phyloP scores from a whole-genome alignment of 768 basidiomycete species.

The Melanogaster broomeanus region DNA sequence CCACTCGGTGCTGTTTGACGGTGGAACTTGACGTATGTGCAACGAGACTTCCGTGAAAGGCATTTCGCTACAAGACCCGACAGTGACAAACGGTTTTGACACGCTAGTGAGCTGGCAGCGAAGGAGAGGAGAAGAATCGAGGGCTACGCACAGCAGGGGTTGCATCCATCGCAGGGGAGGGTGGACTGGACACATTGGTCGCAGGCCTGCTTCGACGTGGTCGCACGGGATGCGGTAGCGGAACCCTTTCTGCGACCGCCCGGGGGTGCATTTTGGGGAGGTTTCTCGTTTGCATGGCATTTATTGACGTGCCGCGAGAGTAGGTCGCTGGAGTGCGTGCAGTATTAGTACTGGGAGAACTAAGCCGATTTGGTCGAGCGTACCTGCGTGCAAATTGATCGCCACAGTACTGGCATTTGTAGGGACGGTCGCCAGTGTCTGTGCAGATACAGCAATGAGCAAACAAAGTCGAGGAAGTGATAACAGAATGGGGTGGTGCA shows the following conservation, averaged over 20 bases:
- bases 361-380: conserved; percentile 8
- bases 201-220: conserved; percentile 81
- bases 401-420: conserved; percentile 85
- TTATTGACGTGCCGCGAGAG: conserved; percentile 87
- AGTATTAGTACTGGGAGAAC: conserved; percentile 7
- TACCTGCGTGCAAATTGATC: conserved; percentile 90
- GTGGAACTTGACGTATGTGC: conserved; percentile 83
- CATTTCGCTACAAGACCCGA: conserved; percentile 61
- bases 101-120: not conserved
- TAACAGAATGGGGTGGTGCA: no score
- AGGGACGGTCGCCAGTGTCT: conserved; percentile 90
- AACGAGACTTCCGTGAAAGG: conserved; percentile 64
- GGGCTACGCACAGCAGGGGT: conserved; percentile 66
- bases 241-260: conserved; percentile 62
- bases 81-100: no score
- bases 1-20: conserved; percentile 79
- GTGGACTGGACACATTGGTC: conserved; percentile 81
- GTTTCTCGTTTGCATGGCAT: conserved; percentile 80
- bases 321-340: conserved; percentile 69
- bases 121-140: not conserved
- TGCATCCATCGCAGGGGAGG: conserved; percentile 76
- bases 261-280: conserved; percentile 33
- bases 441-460: conserved; percentile 11
- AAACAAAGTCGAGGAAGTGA: no score
- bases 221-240: conserved; percentile 66